Evolutionary conservation across 2,329 filamentous ascomycete genomes (phyloP).

Genomic region (Fusarium mexicanum): DNA sequence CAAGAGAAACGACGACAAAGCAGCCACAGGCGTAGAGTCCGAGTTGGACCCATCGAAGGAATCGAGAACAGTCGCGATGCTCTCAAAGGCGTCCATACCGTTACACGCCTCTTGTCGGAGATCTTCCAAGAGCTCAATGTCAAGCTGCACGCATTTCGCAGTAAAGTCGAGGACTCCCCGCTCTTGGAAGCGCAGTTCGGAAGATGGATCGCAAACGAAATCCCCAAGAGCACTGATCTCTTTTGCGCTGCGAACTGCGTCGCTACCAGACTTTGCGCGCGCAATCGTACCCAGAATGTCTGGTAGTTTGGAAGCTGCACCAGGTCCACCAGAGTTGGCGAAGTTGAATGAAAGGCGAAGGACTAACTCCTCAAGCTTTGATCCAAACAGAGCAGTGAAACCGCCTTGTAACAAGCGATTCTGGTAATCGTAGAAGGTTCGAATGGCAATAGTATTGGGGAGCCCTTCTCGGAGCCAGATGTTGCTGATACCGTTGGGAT

Average conservation of each 20-base stretch:
- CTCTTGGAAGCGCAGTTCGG: slow-evolving; percentile 60
- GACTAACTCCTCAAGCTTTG: slow-evolving; percentile 62
- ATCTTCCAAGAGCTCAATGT: slow-evolving; percentile 63
- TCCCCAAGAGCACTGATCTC: slow-evolving; percentile 61
- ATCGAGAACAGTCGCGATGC: slow-evolving; percentile 46
- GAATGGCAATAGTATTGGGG: slow-evolving; percentile 60
- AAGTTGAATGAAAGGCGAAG: slow-evolving; percentile 62
- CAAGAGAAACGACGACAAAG: slow-evolving; percentile 58
- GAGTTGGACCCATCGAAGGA: slow-evolving; percentile 47
- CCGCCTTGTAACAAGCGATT: slow-evolving; percentile 60
- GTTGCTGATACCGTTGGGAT: slow-evolving; percentile 37
- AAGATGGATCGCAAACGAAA: slow-evolving; percentile 57
- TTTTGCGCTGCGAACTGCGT: slow-evolving; percentile 57
- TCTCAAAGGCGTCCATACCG: slow-evolving; percentile 65
- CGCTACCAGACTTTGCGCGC: slow-evolving; percentile 50
- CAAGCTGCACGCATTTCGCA: slow-evolving; percentile 57
- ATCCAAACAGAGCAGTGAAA: slow-evolving; percentile 60
- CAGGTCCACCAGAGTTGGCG: slow-evolving; percentile 55
- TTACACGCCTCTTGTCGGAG: slow-evolving; percentile 62
- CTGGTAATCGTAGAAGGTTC: slow-evolving; percentile 63
- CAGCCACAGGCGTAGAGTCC: slow-evolving; percentile 51
- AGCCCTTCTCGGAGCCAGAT: slow-evolving; percentile 59
- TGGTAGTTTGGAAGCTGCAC: slow-evolving; percentile 51
- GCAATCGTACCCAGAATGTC: slow-evolving; percentile 42
- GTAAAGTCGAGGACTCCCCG: slow-evolving; percentile 62